Evolutionary conservation across 306 rosid species (phyloP), one percentile per base, ranked within the genome.

Genomic region (Cucurbita argyrosperma): DNA sequence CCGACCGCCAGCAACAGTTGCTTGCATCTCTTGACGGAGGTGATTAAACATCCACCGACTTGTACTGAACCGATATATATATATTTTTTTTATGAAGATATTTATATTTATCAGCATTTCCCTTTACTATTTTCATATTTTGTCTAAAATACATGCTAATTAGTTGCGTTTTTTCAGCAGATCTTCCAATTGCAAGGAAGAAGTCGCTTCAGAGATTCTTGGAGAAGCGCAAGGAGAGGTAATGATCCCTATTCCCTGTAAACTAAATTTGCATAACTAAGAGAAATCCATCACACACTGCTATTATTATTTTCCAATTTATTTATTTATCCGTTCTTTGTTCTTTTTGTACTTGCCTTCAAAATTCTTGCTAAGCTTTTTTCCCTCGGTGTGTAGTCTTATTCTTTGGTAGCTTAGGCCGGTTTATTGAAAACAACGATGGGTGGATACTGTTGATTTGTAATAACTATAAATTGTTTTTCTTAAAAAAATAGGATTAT

Each of bases 161-260:
- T 63, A 8, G 47, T 16, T 4, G 8, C 1, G 4, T 42, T 9
- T 9, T 21, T 52, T 26, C 7, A 43, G 74, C 85, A 85, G 89
- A 81, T 77, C 79, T 85, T 30, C 89, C 89, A 1, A 79, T 85
- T 77, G 76, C 74, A 3, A 86, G 89, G 35, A 16, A 39, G 4
- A 83, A 79, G 30, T 86, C 89, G 13, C 78, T 86, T 45, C 84
- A 83, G 59, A 81, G 87, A 71, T 86, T 86, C 49, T 70, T 86
- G 45, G 89, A 79, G 81, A 86, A 83, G 72, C 89, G 89, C 51
- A 86, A 75, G 66, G 87, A 83, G 79, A 86, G 89, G 89, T 86
- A 81, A 74, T 4, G 5, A 5, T 46, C 26, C 57, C 1, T 68
- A 68, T 7, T 68, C 14, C 15, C 12, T 0, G 14, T 39, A 38